Base-by-base conservation (phyloP, 345 rosid genomes). In the Eucalyptus virginea region DNA sequence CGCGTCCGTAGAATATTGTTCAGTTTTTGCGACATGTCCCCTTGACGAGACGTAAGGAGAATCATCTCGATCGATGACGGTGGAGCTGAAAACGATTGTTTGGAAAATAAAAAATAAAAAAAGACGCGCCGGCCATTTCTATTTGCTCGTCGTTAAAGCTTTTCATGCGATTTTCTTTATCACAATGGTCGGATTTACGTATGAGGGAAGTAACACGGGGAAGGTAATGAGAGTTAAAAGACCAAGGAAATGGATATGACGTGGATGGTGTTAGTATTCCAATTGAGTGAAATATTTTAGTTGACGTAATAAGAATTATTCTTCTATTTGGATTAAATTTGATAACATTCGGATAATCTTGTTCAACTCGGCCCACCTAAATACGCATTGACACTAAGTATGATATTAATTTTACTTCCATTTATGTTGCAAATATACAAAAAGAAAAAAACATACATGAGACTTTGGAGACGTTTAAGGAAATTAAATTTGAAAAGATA, bases 91-190 rank as follows among this genome's bases (percentile, higher is more conserved):
- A 58, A 0, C 65, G 65, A 52, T 52, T 0, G 58, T 52, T 52
- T 19, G 10, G 2, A 19, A 52, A 19, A 19, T 6, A 1, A 7
- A 8, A 2, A 3, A 0, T 3, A 8, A 8, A 52, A 19, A 52
- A 8, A 52, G 26, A 21, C 26, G 11, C 11, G 4, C 11, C 6
- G 60, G 11, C 28, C 11, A 56, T 56, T 54, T 56, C 12, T 21
- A 56, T 56, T 56, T 23, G 60, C 60, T 9, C 11, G 28, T 54
- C 11, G 0, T 17, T 54, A 8, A 54, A 2, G 11, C 5, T 4
- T 24, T 56, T 56, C 62, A 2, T 24, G 14, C 7, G 67, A 60
- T 60, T 60, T 60, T 60, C 32, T 60, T 4, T 3, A 28, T 12
- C 15, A 8, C 15, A 6, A 28, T 6, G 30, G 7, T 60, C 7